These are phyloP conservation scores for Sporobolomyces phaffii DNA, from an alignment of 768 basidiomycete species.

Conservation along the genomic window DNA sequence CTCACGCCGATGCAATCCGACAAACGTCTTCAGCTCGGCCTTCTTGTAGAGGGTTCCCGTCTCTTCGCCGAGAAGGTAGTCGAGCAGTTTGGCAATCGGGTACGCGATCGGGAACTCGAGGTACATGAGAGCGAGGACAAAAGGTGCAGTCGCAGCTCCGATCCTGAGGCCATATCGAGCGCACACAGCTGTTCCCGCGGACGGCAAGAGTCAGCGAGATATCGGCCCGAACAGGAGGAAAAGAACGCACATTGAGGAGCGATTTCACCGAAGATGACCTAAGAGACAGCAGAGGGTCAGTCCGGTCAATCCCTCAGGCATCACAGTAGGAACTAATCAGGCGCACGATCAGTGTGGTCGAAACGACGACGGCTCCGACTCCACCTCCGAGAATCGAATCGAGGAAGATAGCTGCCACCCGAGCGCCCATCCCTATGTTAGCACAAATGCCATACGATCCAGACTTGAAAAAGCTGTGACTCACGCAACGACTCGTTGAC, in stretches of 20 bases:
- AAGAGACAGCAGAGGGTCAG: no score
- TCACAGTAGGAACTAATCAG: no score
- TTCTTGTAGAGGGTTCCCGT: conserved; percentile 52
- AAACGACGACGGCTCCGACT: conserved; percentile 48
- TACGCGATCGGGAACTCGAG: conserved; percentile 60
- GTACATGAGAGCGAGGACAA: conserved; percentile 57
- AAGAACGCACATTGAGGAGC: conserved; percentile 53
- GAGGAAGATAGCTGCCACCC: conserved; percentile 47
- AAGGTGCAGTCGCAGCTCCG: conserved; percentile 69
- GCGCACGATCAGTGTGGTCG: conserved; percentile 43
- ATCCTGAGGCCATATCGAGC: conserved; percentile 70
- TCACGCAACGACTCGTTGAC: conserved; percentile 49
- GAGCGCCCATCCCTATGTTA: no score
- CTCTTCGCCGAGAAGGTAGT: conserved; percentile 67
- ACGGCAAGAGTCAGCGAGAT: no score
- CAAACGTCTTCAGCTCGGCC: conserved; percentile 50
- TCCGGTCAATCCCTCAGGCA: no score
- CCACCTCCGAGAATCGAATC: conserved; percentile 50
- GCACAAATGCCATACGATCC: no score
- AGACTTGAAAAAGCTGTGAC: neutral
- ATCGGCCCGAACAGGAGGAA: no score
- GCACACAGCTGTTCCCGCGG: conserved; percentile 54
- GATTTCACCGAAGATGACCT: conserved; percentile 52
- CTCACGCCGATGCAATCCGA: conserved; percentile 48
- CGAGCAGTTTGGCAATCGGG: conserved; percentile 66